These are phyloP conservation scores for Teunomyces kruisii DNA, from an alignment of 805 yeast species.

Conservation along the genomic window DNA sequence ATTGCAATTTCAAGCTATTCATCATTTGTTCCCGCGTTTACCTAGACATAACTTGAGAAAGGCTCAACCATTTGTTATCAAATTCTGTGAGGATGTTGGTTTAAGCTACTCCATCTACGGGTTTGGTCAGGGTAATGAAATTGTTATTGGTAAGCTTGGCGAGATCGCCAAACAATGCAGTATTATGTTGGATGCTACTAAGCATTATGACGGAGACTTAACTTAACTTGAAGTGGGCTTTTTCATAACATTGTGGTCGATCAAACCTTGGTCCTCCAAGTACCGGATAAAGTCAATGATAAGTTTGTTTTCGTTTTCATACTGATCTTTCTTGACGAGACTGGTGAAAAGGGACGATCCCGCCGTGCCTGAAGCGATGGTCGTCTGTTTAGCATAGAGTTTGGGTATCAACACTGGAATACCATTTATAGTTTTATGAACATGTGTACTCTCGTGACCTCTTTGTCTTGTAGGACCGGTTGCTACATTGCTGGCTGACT, in stretches of 20 bases:
- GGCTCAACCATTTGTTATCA: slow-evolving; percentile 69
- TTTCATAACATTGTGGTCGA: slow-evolving; percentile 24
- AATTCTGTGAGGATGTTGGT: slow-evolving; percentile 76
- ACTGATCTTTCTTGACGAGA: slow-evolving; percentile 42
- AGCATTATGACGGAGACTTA: slow-evolving; percentile 55
- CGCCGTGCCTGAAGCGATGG: slow-evolving; percentile 14
- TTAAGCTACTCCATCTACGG: slow-evolving; percentile 82
- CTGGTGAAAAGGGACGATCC: slow-evolving; percentile 29
- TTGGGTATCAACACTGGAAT: slow-evolving; percentile 30
- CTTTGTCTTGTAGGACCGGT: not conserved
- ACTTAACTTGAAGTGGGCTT: slow-evolving; percentile 18
- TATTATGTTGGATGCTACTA: slow-evolving; percentile 72
- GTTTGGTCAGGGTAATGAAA: slow-evolving; percentile 72
- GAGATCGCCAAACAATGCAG: slow-evolving; percentile 79
- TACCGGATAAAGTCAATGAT: slow-evolving; percentile 41
- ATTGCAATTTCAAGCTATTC: slow-evolving; percentile 86
- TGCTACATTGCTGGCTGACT: slow-evolving; percentile 18
- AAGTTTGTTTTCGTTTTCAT: slow-evolving; percentile 39
- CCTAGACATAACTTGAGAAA: slow-evolving; percentile 85
- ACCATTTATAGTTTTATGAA: slow-evolving; percentile 26
- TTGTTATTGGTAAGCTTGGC: slow-evolving; percentile 65
- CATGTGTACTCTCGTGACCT: slow-evolving; percentile 12
- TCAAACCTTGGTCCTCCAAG: slow-evolving; percentile 27
- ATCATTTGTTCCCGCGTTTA: slow-evolving; percentile 83
- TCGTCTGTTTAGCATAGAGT: slow-evolving; percentile 21